phyloP scores from a whole-genome alignment of 2,329 filamentous ascomycete genomes.

The Diaporthe velutina region DNA sequence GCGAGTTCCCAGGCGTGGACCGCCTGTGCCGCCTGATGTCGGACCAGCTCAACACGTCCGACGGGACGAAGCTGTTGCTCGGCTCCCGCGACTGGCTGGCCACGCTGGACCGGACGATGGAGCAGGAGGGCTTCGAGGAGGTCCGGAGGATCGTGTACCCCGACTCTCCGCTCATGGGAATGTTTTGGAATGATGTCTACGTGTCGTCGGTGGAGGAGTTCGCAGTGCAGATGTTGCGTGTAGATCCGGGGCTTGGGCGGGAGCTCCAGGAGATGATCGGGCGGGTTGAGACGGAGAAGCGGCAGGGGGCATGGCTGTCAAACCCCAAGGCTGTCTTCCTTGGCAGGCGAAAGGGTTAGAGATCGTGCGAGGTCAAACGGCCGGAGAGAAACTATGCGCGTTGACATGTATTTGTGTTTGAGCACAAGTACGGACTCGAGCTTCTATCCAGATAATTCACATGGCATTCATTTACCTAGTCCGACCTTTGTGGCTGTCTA shows the following conservation, averaged over 20 bases:
- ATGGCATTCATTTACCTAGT: neutral
- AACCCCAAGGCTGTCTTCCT: conserved; percentile 11
- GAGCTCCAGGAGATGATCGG: neutral
- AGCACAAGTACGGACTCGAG: neutral
- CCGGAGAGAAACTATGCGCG: neutral
- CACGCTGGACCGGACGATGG: neutral
- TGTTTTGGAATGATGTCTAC: conserved; percentile 9
- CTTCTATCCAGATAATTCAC: neutral
- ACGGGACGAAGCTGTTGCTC: neutral
- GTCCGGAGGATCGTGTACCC: neutral
- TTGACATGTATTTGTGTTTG: neutral
- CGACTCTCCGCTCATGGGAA: neutral
- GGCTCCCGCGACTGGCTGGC: conserved; percentile 3
- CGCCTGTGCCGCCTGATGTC: neutral
- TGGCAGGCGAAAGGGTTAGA: neutral
- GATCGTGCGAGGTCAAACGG: neutral
- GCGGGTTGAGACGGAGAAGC: neutral
- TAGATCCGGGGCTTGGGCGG: neutral
- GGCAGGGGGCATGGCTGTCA: neutral
- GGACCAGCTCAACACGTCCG: neutral
- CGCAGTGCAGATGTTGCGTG: neutral
- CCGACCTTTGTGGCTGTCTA: neutral
- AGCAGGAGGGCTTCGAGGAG: neutral
- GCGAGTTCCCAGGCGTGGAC: neutral
- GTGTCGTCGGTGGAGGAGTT: neutral